phyloP scores from a whole-genome alignment of 2,329 filamentous ascomycete species.

The Scedosporium aurantiacum region DNA sequence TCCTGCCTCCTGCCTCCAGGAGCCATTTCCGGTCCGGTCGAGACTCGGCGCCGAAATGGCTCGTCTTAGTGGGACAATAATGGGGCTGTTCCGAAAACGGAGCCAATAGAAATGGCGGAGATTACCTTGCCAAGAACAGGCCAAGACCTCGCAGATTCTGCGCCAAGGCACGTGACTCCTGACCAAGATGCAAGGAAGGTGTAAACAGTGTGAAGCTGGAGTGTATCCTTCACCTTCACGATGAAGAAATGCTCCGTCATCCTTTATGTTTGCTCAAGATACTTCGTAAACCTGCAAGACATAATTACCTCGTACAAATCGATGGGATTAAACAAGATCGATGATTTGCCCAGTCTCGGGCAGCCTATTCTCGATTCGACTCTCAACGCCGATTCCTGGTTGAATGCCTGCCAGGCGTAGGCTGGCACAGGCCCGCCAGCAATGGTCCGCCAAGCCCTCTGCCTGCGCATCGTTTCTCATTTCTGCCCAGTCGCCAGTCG shows the following conservation, averaged over 20 bases:
- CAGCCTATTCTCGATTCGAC: background rate
- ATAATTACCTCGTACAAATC: no score
- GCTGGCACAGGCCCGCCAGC: background rate
- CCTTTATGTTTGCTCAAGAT: no score
- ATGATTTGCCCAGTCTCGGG: no score
- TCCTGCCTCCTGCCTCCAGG: background rate
- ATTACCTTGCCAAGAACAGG: background rate
- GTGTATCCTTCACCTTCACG: background rate
- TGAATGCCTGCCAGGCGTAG: background rate
- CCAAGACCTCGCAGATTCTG: background rate
- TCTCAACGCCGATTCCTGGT: background rate
- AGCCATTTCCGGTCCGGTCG: background rate
- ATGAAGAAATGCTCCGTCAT: background rate
- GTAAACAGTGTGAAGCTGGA: background rate
- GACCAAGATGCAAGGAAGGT: background rate
- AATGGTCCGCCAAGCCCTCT: no score
- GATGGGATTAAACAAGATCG: no score
- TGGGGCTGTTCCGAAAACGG: background rate
- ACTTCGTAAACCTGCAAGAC: no score
- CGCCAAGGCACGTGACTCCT: background rate
- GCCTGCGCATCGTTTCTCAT: background rate
- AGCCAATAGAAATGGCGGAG: background rate
- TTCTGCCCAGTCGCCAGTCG: background rate
- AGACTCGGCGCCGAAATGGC: background rate
- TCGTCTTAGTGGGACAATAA: background rate